A percentile compares a stretch with the other conserved stretches of the same genome.
Conservation (phyloP, 2,329 filamentous ascomycete genomes). For the Fusarium gaditjirri region DNA sequence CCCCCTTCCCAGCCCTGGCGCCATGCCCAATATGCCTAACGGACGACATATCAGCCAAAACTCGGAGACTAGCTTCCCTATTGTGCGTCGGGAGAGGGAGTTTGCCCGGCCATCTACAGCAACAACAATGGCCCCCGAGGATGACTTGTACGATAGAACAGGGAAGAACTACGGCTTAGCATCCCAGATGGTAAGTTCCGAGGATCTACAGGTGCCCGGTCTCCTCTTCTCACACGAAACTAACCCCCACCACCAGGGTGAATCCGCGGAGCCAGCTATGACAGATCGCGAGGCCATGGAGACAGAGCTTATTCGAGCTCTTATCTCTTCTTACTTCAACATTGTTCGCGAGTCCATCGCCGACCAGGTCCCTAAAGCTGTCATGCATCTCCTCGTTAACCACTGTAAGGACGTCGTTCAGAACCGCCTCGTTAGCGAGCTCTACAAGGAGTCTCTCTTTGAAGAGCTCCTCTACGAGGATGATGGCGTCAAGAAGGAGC, state of each 20-base stretch:
- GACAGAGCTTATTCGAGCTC: constrained; percentile 93
- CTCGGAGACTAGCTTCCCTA: constrained; percentile 83
- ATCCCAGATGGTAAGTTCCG: constrained; percentile 67
- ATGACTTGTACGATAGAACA: constrained; percentile 56
- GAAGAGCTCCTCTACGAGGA: constrained; percentile 96
- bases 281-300: constrained; percentile 97
- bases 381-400: constrained; percentile 99
- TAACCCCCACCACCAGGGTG: constrained; percentile 55
- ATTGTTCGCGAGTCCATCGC: constrained; percentile 99
- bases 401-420: constrained; percentile 98
- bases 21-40: constrained; percentile 40
- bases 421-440: constrained; percentile 92
- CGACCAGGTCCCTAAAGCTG: constrained; percentile 97
- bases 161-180: constrained; percentile 55
- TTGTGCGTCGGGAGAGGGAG: constrained; percentile 78
- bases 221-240: constrained; percentile 20
- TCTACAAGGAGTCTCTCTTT: constrained; percentile 93
- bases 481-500: constrained; percentile 95
- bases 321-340: constrained; percentile 99
- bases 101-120: constrained; percentile 60
- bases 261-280: constrained; percentile 81
- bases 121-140: constrained; percentile 50
- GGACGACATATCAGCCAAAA: constrained; percentile 80
- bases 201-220: constrained; percentile 12
- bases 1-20: constrained; percentile 51